Evolutionary conservation across 2,329 filamentous ascomycete genomes (phyloP), one percentile per base, ranked within the genome.

Genomic region (Parascedosporium putredinis): DNA sequence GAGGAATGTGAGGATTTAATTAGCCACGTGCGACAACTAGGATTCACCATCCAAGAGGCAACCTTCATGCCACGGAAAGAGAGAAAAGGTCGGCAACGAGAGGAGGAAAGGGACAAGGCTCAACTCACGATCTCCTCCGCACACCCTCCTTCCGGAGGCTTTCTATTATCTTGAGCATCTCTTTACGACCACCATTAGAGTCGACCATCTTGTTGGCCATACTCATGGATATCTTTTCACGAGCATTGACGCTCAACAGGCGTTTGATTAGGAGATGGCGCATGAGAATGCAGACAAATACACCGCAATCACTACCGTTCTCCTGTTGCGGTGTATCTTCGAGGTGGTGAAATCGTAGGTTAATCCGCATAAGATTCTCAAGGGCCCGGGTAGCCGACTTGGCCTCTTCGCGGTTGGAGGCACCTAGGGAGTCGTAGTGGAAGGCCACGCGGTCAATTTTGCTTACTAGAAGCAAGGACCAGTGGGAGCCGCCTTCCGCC

Each of bases 221-320:
- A 60, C 86, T 93, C 93, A 98, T 97, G 54, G 83, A 90, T 10
- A 97, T 85, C 68, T 95, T 95, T 64, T 91, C 82, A 54, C 80
- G 79, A 2, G 86, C 83, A 60, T 88, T 85, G 7, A 87, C 88
- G 56, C 77, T 79, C 51, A 98, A 70, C 22, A 98, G 73, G 51
- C 87, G 75, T 67, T 89, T 90, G 47, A 96, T 73, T 16, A 98
- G 75, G n/a, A 98, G 70, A 67, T 96, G 86, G 45, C 89, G 82
- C 90, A 98, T 98, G 54, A 91, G 77, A 56, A 97, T 78, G 65
- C 93, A 97, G 3, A 98, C 93, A 64, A 90, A 97, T 1, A 98
- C 88, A 16, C 93, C 93, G 58, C 93, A 98, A 66, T 98, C 93
- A 61, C 80, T 91, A 23, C 86, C 82, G 57, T 97, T 97, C 57